These are phyloP conservation scores for Centella asiatica DNA, from an alignment of 129 eudicot genomes.

Conservation along the genomic window DNA sequence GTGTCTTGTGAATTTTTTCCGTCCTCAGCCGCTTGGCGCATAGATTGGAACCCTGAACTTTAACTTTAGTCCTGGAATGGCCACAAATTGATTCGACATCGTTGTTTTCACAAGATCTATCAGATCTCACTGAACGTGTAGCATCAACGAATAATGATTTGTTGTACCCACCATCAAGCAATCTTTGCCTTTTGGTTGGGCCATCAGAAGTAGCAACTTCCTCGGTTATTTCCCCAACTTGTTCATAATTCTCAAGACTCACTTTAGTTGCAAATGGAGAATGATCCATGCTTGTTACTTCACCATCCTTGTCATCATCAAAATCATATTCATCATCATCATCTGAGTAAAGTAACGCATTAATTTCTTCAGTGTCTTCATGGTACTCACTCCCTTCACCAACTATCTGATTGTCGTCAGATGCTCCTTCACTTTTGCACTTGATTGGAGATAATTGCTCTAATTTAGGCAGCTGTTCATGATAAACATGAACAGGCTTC, in stretches of 20 bases:
- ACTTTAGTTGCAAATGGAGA: conserved; percentile 20
- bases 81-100: conserved; percentile 20
- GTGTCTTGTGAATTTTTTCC: conserved; percentile 28
- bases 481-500: neutral
- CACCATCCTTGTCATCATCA: conserved; percentile 29
- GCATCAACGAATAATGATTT: conserved; percentile 5
- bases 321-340: conserved; percentile 29
- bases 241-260: conserved; percentile 7
- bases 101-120: neutral
- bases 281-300: conserved; percentile 40
- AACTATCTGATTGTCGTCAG: conserved; percentile 19
- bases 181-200: conserved; percentile 41
- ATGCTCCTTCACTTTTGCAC: conserved; percentile 13
- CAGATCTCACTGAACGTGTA: conserved; percentile 4
- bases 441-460: conserved; percentile 13
- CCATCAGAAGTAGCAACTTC: conserved; percentile 28
- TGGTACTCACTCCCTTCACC: conserved; percentile 27
- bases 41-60: conserved; percentile 9
- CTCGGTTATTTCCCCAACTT: conserved; percentile 19
- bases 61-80: neutral
- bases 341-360: conserved; percentile 49
- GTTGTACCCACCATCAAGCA: neutral
- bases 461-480: neutral
- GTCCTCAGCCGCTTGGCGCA: conserved; percentile 20
- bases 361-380: conserved; percentile 51